Conservation (phyloP, 495 filamentous ascomycete species). For the Chaetomium fimeti region DNA sequence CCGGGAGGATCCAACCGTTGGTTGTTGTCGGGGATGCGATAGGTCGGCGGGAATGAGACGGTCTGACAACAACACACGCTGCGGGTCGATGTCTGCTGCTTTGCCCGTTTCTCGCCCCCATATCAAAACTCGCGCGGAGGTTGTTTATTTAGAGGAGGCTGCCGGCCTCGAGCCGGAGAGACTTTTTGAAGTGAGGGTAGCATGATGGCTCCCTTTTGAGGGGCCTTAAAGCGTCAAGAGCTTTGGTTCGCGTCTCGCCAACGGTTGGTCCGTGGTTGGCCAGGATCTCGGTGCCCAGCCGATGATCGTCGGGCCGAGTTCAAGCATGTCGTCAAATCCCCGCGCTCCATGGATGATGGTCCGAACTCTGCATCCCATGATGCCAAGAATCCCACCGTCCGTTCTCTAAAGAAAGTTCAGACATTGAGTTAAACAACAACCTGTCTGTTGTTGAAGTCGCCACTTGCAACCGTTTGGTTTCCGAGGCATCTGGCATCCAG, state of each 20-base stretch:
- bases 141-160: background rate
- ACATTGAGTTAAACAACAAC: too few relatives aligned
- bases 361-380: background rate
- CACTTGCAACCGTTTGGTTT: background rate
- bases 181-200: too few relatives aligned
- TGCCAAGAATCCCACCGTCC: too few relatives aligned
- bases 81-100: background rate
- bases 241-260: background rate
- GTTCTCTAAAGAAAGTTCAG: too few relatives aligned
- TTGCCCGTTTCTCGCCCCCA: background rate
- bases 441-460: background rate
- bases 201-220: too few relatives aligned
- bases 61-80: slow-evolving; percentile 7
- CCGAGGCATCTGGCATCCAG: background rate
- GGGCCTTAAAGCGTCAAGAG: background rate
- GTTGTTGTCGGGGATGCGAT: background rate
- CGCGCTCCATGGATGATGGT: background rate
- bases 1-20: background rate
- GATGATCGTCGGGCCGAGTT: background rate
- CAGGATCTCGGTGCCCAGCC: background rate
- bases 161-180: background rate
- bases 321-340: background rate
- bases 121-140: background rate
- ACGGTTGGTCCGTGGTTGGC: background rate
- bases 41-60: background rate